Conservation (phyloP, 2,329 filamentous ascomycete genomes). For the Fonsecaea multimorphosa region DNA sequence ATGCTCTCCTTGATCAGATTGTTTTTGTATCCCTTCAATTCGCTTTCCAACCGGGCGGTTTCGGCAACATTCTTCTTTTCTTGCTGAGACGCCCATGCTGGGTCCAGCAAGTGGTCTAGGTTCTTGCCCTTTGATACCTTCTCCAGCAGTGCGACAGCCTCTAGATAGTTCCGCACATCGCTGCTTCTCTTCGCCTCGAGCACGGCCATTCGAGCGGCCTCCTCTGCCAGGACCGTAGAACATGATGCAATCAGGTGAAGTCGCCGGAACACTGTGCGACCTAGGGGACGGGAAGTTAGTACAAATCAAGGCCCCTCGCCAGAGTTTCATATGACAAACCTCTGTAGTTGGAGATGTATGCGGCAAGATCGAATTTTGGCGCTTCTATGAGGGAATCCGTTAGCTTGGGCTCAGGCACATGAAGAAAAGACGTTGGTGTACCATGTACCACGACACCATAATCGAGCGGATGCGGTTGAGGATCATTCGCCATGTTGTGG, state of each 20-base stretch:
- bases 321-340: constrained; percentile 59
- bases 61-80: constrained; percentile 72
- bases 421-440: constrained; percentile 9
- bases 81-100: constrained; percentile 74
- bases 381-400: constrained; percentile 59
- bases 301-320: background rate
- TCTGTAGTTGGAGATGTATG: constrained; percentile 87
- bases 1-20: constrained; percentile 98
- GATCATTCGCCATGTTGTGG: constrained; percentile 30
- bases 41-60: constrained; percentile 76
- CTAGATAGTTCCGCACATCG: constrained; percentile 74
- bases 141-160: constrained; percentile 68
- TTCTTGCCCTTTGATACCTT: constrained; percentile 69
- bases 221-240: constrained; percentile 75
- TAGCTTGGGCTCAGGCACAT: constrained; percentile 5
- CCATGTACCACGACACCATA: constrained; percentile 32
- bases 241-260: constrained; percentile 80
- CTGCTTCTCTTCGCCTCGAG: constrained; percentile 75
- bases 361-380: constrained; percentile 89
- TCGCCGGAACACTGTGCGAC: constrained; percentile 79
- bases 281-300: constrained; percentile 55
- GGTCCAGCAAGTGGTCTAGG: constrained; percentile 70
- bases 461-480: constrained; percentile 20
- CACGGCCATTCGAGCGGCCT: constrained; percentile 80
- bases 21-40: constrained; percentile 92